Evolutionary conservation across 345 rosid genomes (phyloP).

Genomic region (Salix koriyanagi): DNA sequence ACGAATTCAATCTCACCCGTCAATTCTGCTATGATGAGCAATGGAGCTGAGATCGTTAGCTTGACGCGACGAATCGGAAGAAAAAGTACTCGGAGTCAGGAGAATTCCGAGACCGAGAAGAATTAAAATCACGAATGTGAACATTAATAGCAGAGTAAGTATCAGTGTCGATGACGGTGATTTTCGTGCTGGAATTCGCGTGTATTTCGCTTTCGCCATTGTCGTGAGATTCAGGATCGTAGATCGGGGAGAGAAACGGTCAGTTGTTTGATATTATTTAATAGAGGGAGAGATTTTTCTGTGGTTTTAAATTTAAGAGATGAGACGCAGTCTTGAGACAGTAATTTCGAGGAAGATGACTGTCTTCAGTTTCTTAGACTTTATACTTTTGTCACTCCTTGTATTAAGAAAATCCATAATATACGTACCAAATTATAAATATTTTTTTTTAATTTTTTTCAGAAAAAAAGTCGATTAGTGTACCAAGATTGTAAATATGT

Average conservation of each 20-base stretch:
- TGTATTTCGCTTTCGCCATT: conserved; percentile 63
- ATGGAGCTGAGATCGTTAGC: conserved; percentile 81
- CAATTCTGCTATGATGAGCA: conserved; percentile 30
- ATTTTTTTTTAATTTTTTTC: too few relatives aligned
- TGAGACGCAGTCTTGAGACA: neutral
- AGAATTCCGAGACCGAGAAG: conserved; percentile 71
- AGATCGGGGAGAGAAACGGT: neutral
- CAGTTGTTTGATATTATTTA: neutral
- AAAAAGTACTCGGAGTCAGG: conserved; percentile 59
- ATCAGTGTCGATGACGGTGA: conserved; percentile 53
- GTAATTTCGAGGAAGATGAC: too few relatives aligned
- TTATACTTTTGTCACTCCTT: too few relatives aligned
- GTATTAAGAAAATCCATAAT: too few relatives aligned
- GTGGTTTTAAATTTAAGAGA: too few relatives aligned
- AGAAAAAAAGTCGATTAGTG: too few relatives aligned
- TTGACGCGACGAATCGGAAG: conserved; percentile 33
- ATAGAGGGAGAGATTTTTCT: too few relatives aligned
- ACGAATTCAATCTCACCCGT: conserved; percentile 26
- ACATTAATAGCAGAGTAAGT: conserved; percentile 45
- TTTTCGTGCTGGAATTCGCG: conserved; percentile 53
- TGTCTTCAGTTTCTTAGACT: too few relatives aligned
- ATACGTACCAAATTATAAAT: too few relatives aligned
- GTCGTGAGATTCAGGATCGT: neutral
- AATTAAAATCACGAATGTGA: conserved; percentile 59
- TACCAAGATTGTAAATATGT: too few relatives aligned